Evolutionary conservation across 768 basidiomycete genomes (phyloP).

Genomic region (Psilocybe sp.): DNA sequence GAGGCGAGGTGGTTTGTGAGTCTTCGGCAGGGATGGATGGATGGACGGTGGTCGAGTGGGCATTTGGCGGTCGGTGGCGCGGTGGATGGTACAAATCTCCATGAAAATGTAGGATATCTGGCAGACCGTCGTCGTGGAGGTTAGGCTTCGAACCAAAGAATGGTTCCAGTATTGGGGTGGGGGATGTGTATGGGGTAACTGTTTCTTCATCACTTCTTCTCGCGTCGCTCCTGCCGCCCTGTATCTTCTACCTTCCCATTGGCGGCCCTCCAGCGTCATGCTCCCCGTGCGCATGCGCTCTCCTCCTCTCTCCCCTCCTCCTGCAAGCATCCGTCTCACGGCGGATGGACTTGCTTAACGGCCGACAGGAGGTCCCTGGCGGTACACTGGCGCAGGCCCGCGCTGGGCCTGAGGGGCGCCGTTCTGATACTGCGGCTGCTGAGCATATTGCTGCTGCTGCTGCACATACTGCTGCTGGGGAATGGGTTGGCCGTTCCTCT

Average conservation of each 20-base stretch:
- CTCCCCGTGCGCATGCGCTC: not conserved
- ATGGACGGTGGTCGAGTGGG: no score
- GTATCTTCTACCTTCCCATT: conserved; percentile 21
- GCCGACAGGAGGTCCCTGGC: conserved; percentile 34
- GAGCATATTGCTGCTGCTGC: conserved; percentile 7
- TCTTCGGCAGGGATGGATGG: no score
- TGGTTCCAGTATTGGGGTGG: no score
- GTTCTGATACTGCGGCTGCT: conserved; percentile 14
- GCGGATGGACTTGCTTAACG: conserved; percentile 22
- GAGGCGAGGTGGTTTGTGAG: no score
- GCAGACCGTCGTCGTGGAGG: no score
- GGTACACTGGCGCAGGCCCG: conserved; percentile 28
- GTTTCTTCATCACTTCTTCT: conserved; percentile 1
- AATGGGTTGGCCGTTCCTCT: conserved; percentile 12
- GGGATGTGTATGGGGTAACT: not conserved
- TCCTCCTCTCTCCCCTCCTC: conserved; percentile 3
- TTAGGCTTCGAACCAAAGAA: no score
- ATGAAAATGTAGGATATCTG: no score
- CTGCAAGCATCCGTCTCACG: not conserved
- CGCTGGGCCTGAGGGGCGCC: conserved; percentile 21
- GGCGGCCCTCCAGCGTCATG: conserved; percentile 9
- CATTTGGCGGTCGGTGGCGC: no score
- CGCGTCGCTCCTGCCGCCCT: conserved; percentile 14
- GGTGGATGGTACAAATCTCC: no score
- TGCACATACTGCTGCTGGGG: conserved; percentile 5